Conservation (phyloP, 2,329 filamentous ascomycete species). For the Calonectria multiphialidica region DNA sequence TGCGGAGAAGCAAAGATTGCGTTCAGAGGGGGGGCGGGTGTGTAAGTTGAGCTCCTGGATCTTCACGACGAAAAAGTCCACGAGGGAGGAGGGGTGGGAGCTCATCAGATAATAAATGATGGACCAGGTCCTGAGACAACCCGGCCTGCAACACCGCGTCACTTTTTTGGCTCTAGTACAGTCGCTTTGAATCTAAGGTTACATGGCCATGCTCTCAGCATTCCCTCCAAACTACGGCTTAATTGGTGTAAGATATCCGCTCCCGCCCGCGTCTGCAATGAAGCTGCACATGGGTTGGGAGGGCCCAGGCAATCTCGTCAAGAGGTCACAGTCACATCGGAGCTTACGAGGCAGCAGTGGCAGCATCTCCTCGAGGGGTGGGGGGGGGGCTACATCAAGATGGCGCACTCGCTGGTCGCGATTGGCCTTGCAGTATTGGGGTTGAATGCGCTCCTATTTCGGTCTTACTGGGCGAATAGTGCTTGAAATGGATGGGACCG, state of each 20-base stretch:
- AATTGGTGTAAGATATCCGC: conserved; percentile 39
- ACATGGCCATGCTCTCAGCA: conserved; percentile 34
- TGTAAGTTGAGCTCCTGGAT: background rate
- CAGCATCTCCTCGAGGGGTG: conserved; percentile 5
- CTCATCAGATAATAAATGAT: conserved; percentile 40
- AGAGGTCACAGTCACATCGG: conserved; percentile 24
- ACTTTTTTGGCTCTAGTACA: background rate
- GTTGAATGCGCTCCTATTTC: background rate
- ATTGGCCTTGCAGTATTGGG: conserved; percentile 11
- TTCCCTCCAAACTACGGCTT: conserved; percentile 28
- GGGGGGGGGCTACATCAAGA: background rate
- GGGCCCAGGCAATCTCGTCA: conserved; percentile 24
- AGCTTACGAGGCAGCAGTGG: conserved; percentile 21
- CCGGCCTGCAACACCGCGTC: background rate
- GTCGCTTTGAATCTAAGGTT: conserved; percentile 30
- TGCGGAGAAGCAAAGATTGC: background rate
- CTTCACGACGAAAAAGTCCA: background rate
- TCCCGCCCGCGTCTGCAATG: conserved; percentile 23
- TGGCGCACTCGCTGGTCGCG: background rate
- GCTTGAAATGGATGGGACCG: background rate
- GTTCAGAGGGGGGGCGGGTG: background rate
- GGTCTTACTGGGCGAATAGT: background rate
- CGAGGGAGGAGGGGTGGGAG: conserved; percentile 30
- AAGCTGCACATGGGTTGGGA: background rate
- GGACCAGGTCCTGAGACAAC: conserved; percentile 15